Evolutionary conservation across 2,329 filamentous ascomycete genomes (phyloP).

Genomic region (Lachnellula arida): DNA sequence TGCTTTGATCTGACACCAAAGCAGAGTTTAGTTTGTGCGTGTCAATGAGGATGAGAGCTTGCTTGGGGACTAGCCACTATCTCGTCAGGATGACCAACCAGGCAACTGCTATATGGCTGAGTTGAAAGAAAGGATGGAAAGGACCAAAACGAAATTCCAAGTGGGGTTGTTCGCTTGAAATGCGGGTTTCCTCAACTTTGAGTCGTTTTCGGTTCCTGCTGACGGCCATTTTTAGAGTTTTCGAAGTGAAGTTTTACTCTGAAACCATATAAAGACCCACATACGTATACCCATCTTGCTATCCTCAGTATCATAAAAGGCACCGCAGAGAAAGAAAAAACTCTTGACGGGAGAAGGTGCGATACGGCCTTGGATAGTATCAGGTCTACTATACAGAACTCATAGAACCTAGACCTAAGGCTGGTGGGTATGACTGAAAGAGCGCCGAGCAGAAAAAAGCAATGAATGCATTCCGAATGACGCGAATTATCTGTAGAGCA

Average conservation of each 20-base stretch:
- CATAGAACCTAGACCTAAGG: too few relatives aligned
- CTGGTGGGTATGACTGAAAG: too few relatives aligned
- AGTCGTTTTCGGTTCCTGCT: constrained; percentile 12
- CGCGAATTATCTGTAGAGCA: too few relatives aligned
- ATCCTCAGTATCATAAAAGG: too few relatives aligned
- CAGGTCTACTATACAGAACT: too few relatives aligned
- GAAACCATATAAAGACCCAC: constrained; percentile 4
- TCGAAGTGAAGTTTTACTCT: constrained; percentile 7
- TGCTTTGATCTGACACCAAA: background rate
- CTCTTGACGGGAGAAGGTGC: too few relatives aligned
- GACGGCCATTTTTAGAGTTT: constrained; percentile 14
- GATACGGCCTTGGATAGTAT: too few relatives aligned
- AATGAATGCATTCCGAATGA: too few relatives aligned
- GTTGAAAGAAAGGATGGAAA: background rate
- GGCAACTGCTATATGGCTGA: background rate
- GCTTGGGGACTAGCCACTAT: background rate
- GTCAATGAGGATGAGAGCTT: background rate
- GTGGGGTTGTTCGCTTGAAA: background rate
- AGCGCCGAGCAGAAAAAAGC: too few relatives aligned
- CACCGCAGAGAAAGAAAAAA: too few relatives aligned
- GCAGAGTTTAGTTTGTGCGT: background rate
- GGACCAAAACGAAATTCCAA: background rate
- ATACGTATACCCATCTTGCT: background rate
- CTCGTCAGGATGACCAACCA: background rate
- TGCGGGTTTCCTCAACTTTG: constrained; percentile 5